A percentile compares a stretch with the other conserved stretches of the same genome.
Evolutionary conservation across 345 rosid genomes (phyloP).

Genomic region (Populus simonii): DNA sequence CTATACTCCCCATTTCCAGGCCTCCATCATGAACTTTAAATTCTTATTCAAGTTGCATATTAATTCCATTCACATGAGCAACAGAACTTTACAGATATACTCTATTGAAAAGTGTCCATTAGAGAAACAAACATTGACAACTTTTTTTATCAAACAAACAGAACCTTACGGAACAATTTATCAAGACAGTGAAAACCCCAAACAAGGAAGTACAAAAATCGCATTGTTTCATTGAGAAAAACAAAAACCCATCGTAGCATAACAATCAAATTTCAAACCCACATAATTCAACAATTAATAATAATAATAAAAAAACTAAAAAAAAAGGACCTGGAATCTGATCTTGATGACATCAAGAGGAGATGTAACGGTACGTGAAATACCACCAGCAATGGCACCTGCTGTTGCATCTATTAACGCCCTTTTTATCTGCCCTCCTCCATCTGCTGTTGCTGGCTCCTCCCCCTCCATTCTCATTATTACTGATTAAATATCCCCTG

Average conservation of each 20-base stretch:
- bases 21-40: not conserved
- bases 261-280: not conserved
- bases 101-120: not conserved
- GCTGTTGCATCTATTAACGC: slow-evolving; percentile 61
- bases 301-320: no score
- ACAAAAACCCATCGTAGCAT: not conserved
- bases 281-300: not conserved
- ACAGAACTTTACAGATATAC: not conserved
- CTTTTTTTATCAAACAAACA: no score
- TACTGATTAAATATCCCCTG: not conserved
- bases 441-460: slow-evolving; percentile 31
- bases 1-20: not conserved
- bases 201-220: no score
- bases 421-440: slow-evolving; percentile 65
- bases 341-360: slow-evolving; percentile 98
- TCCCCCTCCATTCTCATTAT: slow-evolving; percentile 28
- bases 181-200: not conserved
- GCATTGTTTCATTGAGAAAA: no score
- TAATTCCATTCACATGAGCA: not conserved
- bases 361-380: slow-evolving; percentile 87
- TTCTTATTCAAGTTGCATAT: not conserved
- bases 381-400: slow-evolving; percentile 76
- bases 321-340: slow-evolving; percentile 73
- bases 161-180: not conserved
- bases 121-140: not conserved